Evolutionary conservation across 2,329 filamentous ascomycete species (phyloP).

Genomic region (Colletotrichum chlorophyti): DNA sequence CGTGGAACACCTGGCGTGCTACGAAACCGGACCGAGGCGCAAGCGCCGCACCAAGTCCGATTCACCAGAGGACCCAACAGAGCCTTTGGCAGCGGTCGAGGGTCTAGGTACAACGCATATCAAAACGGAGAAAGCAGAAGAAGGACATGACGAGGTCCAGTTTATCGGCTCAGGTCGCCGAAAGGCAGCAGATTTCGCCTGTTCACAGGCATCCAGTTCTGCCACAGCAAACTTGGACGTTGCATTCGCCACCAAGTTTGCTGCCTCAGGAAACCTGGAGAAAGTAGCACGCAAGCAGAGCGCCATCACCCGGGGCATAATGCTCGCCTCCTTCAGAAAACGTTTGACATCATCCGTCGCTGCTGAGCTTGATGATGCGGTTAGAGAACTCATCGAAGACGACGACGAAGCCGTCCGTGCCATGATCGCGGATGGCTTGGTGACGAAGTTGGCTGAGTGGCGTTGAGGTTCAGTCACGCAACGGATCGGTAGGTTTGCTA

Average conservation of each 20-base stretch:
- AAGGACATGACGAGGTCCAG: neutral
- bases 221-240: neutral
- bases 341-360: neutral
- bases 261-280: neutral
- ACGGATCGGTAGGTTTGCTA: too few relatives aligned
- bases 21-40: neutral
- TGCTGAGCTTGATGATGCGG: neutral
- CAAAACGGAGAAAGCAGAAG: neutral
- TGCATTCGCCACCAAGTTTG: neutral
- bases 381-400: neutral
- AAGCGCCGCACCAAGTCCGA: neutral
- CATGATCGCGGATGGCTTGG: neutral
- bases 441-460: too few relatives aligned
- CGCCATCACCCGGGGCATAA: neutral
- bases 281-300: neutral
- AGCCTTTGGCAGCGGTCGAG: too few relatives aligned
- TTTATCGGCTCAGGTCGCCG: neutral
- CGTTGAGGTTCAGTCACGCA: too few relatives aligned
- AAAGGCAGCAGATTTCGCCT: neutral
- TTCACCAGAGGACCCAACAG: accelerated
- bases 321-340: neutral
- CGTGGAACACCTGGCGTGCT: too few relatives aligned
- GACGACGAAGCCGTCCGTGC: neutral
- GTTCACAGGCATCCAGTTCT: too few relatives aligned
- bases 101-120: too few relatives aligned